Base-by-base conservation (phyloP, 345 rosid genomes). In the Boechera divaricarpa region DNA sequence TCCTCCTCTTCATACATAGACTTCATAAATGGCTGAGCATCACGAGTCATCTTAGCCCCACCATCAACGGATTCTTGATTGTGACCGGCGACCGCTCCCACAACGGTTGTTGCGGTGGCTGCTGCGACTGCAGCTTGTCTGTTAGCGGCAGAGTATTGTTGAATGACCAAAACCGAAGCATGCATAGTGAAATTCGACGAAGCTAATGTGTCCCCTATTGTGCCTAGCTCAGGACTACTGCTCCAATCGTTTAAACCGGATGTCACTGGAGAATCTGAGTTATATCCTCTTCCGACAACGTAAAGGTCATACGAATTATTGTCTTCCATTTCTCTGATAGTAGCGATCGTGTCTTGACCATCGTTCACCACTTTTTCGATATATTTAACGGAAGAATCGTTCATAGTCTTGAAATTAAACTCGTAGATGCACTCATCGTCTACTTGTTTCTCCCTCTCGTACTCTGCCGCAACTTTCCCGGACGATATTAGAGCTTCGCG, bases 111-210 rank as follows among this genome's bases (percentile, higher is more conserved):
- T 64, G 63, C 35, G 18, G 61, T 44, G 0, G 41, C 60, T 7
- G 49, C 73, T 52, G 69, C 70, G 0, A 15, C 69, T 33, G 77
- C 77, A 10, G 73, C 69, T 67, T 78, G 77, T 60, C 75, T 52
- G 5, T 79, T 73, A 67, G n/a, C 64, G 6, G 83, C 57, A 15
- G 77, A 53, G 60, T 83, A 84, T 53, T 84, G 90, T 33, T 91
- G 93, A 65, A 91, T 79, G 16, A 91, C 92, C 26, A 89, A 82
- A 52, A 89, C 86, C 2, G 90, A 89, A 35, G 90, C 82, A 6
- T 76, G 83, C 70, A 65, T 79, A 0, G 89, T 76, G 58, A 85
- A 88, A 29, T 75, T 72, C 6, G 90, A 82, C 1, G 85, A 84
- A 38, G 73, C 82, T 44, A 91, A 63, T 8, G 84, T 63, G 66